Evolutionary conservation across 805 yeast species (phyloP).

Genomic region (Saccharomycopsis vini): DNA sequence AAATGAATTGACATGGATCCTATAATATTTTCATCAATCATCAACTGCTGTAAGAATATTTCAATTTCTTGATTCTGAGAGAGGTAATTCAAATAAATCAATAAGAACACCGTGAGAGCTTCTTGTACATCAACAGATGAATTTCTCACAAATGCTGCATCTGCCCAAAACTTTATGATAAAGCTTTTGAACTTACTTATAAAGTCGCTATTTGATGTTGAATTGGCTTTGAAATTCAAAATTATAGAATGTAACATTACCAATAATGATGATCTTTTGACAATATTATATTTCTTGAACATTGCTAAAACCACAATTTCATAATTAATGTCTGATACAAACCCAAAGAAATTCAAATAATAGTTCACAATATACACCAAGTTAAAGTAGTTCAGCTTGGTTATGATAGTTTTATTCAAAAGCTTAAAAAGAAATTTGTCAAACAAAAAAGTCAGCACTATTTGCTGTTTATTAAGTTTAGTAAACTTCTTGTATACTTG

Average conservation of each 20-base stretch:
- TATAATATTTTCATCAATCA: neutral
- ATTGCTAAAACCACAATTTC: neutral
- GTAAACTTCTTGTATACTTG: conserved; percentile 1
- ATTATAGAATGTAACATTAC: conserved; percentile 3
- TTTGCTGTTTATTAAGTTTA: neutral
- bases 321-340: neutral
- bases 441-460: neutral
- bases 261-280: neutral
- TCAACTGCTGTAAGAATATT: conserved; percentile 2
- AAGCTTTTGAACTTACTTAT: neutral
- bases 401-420: neutral
- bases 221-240: neutral
- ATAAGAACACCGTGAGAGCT: conserved; percentile 6
- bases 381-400: neutral
- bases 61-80: neutral
- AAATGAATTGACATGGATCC: conserved; percentile 12
- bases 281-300: neutral
- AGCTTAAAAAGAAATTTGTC: neutral
- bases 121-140: conserved; percentile 8
- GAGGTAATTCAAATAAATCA: conserved; percentile 2
- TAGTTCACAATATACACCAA: neutral
- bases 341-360: neutral
- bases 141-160: conserved; percentile 9
- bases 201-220: conserved; percentile 2
- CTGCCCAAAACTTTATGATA: conserved; percentile 9